phyloP scores from a whole-genome alignment of 345 rosid species.

The Corchorus capsularis region DNA sequence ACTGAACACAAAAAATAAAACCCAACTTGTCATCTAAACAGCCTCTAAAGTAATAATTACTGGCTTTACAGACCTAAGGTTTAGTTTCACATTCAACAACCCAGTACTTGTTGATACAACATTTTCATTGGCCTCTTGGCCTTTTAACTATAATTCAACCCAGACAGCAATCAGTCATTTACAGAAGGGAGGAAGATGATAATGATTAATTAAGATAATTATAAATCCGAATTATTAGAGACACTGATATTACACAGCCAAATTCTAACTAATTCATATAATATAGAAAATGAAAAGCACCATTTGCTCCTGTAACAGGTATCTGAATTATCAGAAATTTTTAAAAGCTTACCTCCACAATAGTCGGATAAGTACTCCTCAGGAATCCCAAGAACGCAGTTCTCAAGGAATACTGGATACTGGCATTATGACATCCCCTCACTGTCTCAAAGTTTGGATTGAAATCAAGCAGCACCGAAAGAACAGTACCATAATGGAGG shows the following conservation, averaged over 20 bases:
- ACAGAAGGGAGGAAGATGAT: neutral
- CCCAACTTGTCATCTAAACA: slow-evolving; percentile 24
- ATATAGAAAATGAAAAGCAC: neutral
- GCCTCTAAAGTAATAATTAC: neutral
- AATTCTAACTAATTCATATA: neutral
- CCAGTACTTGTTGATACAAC: neutral
- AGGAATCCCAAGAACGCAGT: slow-evolving; percentile 95
- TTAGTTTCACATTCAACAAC: neutral
- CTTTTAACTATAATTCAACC: slow-evolving; percentile 11
- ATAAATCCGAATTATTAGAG: neutral
- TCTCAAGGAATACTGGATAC: slow-evolving; percentile 82
- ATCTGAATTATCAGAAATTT: neutral
- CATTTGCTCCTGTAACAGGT: neutral
- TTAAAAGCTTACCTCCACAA: slow-evolving; percentile 62
- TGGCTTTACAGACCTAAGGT: neutral
- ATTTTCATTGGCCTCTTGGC: neutral
- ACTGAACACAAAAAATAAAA: slow-evolving; percentile 47
- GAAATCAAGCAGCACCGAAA: slow-evolving; percentile 80
- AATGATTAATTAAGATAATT: neutral
- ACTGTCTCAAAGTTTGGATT: slow-evolving; percentile 56
- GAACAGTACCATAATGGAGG: slow-evolving; percentile 59
- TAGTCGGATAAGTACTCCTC: slow-evolving; percentile 68
- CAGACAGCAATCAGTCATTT: neutral
- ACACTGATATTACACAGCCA: neutral
- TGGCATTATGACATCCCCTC: slow-evolving; percentile 67